Conservation (phyloP, 768 basidiomycete genomes). For the Nidularia sp. region DNA sequence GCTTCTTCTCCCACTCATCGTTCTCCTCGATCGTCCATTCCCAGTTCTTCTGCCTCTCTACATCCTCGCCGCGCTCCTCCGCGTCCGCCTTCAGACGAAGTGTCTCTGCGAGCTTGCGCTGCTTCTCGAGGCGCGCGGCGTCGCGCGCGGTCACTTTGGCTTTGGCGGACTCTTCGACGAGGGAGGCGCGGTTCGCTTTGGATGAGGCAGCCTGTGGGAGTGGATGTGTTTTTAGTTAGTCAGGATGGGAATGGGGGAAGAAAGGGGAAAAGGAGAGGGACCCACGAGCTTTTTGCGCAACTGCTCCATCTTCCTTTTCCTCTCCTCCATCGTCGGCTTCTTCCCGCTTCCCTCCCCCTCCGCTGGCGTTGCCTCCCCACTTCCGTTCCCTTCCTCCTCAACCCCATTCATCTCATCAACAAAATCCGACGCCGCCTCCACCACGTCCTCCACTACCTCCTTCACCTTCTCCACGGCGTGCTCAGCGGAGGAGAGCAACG, state of each 20-base stretch:
- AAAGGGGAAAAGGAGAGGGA: slow-evolving; percentile 7
- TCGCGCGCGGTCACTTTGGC: slow-evolving; percentile 77
- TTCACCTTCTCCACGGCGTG: slow-evolving; percentile 10
- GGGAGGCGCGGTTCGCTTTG: slow-evolving; percentile 78
- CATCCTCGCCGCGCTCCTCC: slow-evolving; percentile 87
- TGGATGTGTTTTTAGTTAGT: slow-evolving; percentile 3
- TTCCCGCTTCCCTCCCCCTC: slow-evolving; percentile 17
- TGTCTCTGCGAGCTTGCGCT: slow-evolving; percentile 86
- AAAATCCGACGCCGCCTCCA: slow-evolving; percentile 20
- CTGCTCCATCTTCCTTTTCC: slow-evolving; percentile 73
- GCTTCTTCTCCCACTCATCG: slow-evolving; percentile 93
- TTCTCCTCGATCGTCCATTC: slow-evolving; percentile 95
- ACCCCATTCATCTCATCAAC: slow-evolving; percentile 24
- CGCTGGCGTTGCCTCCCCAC: slow-evolving; percentile 11
- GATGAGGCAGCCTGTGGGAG: slow-evolving; percentile 62
- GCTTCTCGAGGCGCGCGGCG: slow-evolving; percentile 78
- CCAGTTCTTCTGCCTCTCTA: slow-evolving; percentile 91
- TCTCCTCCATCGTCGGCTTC: slow-evolving; percentile 59
- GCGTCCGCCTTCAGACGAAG: slow-evolving; percentile 84
- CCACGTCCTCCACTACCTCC: slow-evolving; percentile 16
- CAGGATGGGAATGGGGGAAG: slow-evolving; percentile 1
- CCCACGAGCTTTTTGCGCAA: slow-evolving; percentile 78
- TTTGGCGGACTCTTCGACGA: slow-evolving; percentile 82
- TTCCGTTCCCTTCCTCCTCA: slow-evolving; percentile 13
- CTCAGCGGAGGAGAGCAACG: no score